These are phyloP conservation scores for Mycena galopus DNA, from an alignment of 768 basidiomycete species.

Conservation along the genomic window DNA sequence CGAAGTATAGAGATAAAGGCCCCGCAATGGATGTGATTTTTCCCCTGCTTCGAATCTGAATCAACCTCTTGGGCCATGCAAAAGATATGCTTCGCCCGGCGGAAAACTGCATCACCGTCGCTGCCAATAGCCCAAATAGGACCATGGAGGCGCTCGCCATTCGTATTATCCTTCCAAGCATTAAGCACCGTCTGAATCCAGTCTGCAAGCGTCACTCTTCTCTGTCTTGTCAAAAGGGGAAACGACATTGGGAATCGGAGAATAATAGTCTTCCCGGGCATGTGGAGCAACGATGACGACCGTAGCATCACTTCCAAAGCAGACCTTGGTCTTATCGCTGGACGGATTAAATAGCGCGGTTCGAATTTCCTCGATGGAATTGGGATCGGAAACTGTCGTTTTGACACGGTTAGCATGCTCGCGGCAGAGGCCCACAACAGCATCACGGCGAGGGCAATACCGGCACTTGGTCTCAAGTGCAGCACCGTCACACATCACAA, in stretches of 20 bases:
- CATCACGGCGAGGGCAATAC: constrained; percentile 26
- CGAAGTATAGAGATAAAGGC: constrained; percentile 41
- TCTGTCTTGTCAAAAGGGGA: constrained; percentile 42
- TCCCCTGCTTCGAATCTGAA: constrained; percentile 18
- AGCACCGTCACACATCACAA: constrained; percentile 44
- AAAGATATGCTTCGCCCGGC: constrained; percentile 30
- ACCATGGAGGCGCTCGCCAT: constrained; percentile 38
- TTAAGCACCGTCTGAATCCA: constrained; percentile 39
- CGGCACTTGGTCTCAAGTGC: constrained; percentile 41
- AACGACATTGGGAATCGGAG: constrained; percentile 37
- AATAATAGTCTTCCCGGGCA: constrained; percentile 40
- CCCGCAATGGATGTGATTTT: constrained; percentile 27
- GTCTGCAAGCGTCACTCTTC: constrained; percentile 18
- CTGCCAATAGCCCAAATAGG: constrained; percentile 41
- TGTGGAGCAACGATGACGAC: constrained; percentile 43
- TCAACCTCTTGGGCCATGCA: constrained; percentile 29
- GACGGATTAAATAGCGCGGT: constrained; percentile 3
- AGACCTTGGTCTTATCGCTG: background rate
- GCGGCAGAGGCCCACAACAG: constrained; percentile 40
- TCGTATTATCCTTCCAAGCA: constrained; percentile 24
- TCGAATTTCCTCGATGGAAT: constrained; percentile 24
- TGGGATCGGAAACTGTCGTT: background rate
- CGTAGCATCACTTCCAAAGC: constrained; percentile 46
- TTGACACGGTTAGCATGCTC: constrained; percentile 39
- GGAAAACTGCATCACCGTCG: constrained; percentile 46